A percentile compares a stretch with the other conserved stretches of the same genome.
These are phyloP conservation scores for Cyclostephanos tholiformis DNA, from an alignment of 108 stramenopile genomes.

Conservation along the genomic window DNA sequence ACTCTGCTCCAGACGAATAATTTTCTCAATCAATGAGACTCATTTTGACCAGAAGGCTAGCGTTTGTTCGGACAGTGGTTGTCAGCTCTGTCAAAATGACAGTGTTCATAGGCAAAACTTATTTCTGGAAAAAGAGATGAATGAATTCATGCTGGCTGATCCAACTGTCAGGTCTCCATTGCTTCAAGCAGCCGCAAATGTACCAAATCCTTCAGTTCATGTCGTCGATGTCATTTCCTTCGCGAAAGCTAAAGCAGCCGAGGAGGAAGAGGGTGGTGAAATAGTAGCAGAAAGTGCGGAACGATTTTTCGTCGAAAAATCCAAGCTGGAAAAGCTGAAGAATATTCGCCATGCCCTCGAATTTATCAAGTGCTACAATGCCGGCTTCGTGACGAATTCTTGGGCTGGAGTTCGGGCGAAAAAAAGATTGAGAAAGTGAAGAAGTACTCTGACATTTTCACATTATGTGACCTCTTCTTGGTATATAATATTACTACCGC, in stretches of 20 bases:
- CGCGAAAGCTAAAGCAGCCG: slow-evolving; percentile 1
- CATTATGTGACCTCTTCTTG: too few relatives aligned
- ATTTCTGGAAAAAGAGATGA: slow-evolving; percentile 27
- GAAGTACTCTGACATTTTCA: too few relatives aligned
- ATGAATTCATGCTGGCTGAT: slow-evolving; percentile 10
- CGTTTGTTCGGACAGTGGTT: slow-evolving; percentile 23
- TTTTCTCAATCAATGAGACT: slow-evolving; percentile 21
- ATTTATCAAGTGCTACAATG: slow-evolving; percentile 4
- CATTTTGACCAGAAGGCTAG: slow-evolving; percentile 3
- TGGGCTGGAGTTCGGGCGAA: background rate
- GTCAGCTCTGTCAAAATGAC: slow-evolving; percentile 35
- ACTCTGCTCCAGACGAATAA: slow-evolving; percentile 35
- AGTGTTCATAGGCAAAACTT: slow-evolving; percentile 22
- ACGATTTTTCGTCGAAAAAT: slow-evolving; percentile 11
- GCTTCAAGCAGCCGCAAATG: slow-evolving; percentile 3
- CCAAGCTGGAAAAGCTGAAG: slow-evolving; percentile 1
- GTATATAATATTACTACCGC: too few relatives aligned
- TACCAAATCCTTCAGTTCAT: slow-evolving; percentile 25
- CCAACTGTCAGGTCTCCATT: slow-evolving; percentile 10
- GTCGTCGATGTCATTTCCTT: slow-evolving; percentile 20
- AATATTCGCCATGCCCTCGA: background rate
- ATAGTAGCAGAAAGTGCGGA: background rate
- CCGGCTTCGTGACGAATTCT: background rate
- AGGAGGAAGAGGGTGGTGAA: slow-evolving; percentile 8
- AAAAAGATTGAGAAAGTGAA: background rate